A percentile compares a stretch with the other conserved stretches of the same genome.
These are phyloP conservation scores for Colletotrichum liaoningense DNA, from an alignment of 2,329 filamentous ascomycete species.

Conservation along the genomic window DNA sequence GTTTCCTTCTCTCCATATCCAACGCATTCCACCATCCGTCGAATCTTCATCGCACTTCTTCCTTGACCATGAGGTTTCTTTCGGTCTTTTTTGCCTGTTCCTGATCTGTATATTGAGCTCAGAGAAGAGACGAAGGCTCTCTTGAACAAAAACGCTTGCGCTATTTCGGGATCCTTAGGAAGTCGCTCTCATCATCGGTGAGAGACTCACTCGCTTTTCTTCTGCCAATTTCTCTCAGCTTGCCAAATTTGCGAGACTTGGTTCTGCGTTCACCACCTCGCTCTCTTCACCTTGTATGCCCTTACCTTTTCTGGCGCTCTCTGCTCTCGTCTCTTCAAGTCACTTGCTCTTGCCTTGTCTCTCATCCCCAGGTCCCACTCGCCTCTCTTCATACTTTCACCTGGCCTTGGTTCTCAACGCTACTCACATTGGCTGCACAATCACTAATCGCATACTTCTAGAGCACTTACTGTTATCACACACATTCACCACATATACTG, in stretches of 20 bases:
- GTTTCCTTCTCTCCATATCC: neutral
- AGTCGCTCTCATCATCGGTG: neutral
- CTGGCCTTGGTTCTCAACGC: neutral
- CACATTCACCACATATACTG: neutral
- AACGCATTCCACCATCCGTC: neutral
- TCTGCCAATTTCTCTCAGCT: neutral
- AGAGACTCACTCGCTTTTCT: neutral
- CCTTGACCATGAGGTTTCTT: neutral
- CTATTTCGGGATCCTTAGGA: neutral
- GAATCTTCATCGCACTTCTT: neutral
- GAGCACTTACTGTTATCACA: conserved; percentile 7
- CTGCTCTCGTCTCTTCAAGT: neutral
- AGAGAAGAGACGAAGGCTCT: neutral
- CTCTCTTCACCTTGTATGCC: neutral
- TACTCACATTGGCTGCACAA: neutral
- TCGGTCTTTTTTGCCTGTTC: neutral
- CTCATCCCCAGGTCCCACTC: neutral
- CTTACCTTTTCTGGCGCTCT: no score
- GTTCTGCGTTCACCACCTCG: neutral
- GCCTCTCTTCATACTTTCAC: neutral
- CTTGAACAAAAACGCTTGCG: neutral
- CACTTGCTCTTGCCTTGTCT: neutral
- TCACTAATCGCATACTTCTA: neutral
- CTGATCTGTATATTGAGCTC: neutral
- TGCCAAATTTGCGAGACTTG: no score